phyloP scores from a whole-genome alignment of 2,329 filamentous ascomycete genomes.

The Sordariomycetes sp. region DNA sequence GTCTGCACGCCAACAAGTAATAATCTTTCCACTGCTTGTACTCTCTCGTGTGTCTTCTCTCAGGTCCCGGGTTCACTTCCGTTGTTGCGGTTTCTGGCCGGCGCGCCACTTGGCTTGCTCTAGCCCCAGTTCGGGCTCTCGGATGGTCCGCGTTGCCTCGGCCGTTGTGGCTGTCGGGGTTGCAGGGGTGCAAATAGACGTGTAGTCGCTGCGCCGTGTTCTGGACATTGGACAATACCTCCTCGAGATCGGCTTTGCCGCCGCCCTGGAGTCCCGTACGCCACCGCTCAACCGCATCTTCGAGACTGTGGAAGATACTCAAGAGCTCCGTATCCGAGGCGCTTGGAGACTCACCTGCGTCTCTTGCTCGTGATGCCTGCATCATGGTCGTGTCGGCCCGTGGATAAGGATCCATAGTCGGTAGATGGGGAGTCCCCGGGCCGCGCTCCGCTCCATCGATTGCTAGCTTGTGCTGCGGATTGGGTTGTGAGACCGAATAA shows the following conservation, averaged over 20 bases:
- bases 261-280: not conserved
- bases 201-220: not conserved
- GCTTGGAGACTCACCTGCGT: not conserved
- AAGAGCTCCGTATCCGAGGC: not conserved
- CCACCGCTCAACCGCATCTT: not conserved
- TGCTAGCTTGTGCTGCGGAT: too few relatives aligned
- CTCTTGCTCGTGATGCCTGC: not conserved
- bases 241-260: not conserved
- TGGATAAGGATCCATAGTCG: too few relatives aligned
- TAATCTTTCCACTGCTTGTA: constrained; percentile 4
- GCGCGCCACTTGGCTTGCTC: not conserved
- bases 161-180: not conserved
- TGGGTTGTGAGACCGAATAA: too few relatives aligned
- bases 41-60: not conserved
- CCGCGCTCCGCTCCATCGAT: too few relatives aligned
- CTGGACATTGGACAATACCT: not conserved
- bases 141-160: not conserved
- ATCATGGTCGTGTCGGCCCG: not conserved
- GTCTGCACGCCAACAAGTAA: not conserved
- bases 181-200: not conserved
- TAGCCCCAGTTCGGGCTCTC: not conserved
- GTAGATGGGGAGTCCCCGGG: too few relatives aligned
- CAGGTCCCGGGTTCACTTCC: not conserved
- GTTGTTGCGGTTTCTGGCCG: not conserved
- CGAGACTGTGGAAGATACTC: not conserved